These are phyloP conservation scores for Diaporthe eres DNA, from an alignment of 2,329 filamentous ascomycete genomes.

Conservation along the genomic window DNA sequence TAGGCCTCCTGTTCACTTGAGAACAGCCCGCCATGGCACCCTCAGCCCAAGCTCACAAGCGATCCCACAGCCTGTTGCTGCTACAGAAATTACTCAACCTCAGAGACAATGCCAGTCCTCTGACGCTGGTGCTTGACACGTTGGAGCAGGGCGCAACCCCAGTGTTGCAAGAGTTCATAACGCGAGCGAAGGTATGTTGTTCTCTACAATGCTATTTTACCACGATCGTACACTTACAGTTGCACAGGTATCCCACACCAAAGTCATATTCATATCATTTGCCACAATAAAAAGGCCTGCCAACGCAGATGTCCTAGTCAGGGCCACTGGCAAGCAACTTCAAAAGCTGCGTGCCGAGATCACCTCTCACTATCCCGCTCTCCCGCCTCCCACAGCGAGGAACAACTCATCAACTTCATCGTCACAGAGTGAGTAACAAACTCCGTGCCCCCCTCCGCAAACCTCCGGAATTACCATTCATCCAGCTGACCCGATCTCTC, in stretches of 20 bases:
- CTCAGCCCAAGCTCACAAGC: constrained; percentile 44
- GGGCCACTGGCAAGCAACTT: constrained; percentile 71
- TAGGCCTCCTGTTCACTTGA: neutral
- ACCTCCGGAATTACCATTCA: constrained; percentile 23
- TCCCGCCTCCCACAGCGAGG: constrained; percentile 54
- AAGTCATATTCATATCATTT: constrained; percentile 84
- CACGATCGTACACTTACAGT: constrained; percentile 26
- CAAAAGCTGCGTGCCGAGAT: constrained; percentile 73
- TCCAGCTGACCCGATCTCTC: constrained; percentile 41
- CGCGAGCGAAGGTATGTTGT: constrained; percentile 76
- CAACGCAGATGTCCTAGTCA: constrained; percentile 77
- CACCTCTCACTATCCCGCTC: constrained; percentile 61
- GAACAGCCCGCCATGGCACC: constrained; percentile 41
- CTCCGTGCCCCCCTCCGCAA: neutral
- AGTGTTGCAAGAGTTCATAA: constrained; percentile 80
- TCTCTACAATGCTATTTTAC: neutral
- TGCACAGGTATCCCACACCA: constrained; percentile 72
- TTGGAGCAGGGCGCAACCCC: constrained; percentile 84
- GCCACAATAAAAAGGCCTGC: constrained; percentile 76
- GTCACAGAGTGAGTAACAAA: constrained; percentile 43
- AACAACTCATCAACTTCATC: constrained; percentile 60
- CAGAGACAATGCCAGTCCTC: constrained; percentile 84
- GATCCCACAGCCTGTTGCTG: constrained; percentile 47
- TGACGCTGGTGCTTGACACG: constrained; percentile 88
- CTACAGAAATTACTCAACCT: constrained; percentile 60